phyloP scores from a whole-genome alignment of 345 rosid species.

The Eucalyptus erythrocorys region DNA sequence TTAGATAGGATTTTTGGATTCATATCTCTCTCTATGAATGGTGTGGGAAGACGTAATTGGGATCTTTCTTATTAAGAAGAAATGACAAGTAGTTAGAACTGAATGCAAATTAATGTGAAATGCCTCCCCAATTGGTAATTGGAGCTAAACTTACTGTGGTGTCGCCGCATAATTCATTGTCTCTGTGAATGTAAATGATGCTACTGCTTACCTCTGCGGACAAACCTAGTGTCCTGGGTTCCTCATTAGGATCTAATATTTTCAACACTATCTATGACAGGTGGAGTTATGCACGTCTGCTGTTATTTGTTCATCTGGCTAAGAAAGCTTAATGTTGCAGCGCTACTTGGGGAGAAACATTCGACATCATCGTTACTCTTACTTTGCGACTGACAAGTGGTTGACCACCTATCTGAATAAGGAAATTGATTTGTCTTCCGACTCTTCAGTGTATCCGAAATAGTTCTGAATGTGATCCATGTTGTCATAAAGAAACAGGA shows the following conservation, averaged over 20 bases:
- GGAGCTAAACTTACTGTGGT: not conserved
- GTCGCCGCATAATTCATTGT: not conserved
- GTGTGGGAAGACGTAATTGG: not conserved
- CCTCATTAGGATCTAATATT: not conserved
- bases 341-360: not conserved
- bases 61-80: not conserved
- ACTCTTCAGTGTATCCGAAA: not conserved
- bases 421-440: not conserved
- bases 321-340: not conserved
- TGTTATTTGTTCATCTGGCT: not conserved
- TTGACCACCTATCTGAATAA: not conserved
- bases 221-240: not conserved
- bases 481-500: not conserved
- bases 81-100: not conserved
- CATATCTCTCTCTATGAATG: not conserved
- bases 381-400: not conserved
- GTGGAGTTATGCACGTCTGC: not conserved
- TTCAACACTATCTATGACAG: not conserved
- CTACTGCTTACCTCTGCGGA: not conserved
- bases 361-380: not conserved
- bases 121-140: not conserved
- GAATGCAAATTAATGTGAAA: not conserved
- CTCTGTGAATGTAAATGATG: not conserved
- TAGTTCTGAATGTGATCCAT: not conserved
- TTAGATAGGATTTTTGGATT: not conserved